phyloP scores from a whole-genome alignment of 495 filamentous ascomycete species.

The Aspergillus campestris region DNA sequence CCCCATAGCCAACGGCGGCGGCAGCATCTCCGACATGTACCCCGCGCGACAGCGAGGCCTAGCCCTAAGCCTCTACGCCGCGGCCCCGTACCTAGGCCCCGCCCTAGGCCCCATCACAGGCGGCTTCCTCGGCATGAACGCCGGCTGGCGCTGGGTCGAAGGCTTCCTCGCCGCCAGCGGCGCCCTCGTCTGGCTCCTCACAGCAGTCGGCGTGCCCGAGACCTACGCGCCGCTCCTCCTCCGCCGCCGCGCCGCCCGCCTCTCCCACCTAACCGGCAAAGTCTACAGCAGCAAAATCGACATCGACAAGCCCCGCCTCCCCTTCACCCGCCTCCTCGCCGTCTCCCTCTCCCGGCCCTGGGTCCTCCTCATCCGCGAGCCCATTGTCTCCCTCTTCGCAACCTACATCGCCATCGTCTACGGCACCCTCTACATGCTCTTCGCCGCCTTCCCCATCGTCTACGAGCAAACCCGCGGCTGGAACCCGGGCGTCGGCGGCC shows the following conservation, averaged over 20 bases:
- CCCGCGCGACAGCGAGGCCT: constrained; percentile 46
- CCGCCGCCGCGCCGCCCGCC: constrained; percentile 34
- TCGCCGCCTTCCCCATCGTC: constrained; percentile 66
- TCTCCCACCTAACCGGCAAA: constrained; percentile 46
- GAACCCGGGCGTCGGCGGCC: constrained; percentile 18
- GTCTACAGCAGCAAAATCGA: constrained; percentile 45
- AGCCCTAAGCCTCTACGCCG: constrained; percentile 49
- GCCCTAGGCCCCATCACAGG: constrained; percentile 45
- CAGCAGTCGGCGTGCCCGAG: constrained; percentile 43
- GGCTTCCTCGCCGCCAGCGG: constrained; percentile 26
- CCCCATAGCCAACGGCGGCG: constrained; percentile 56
- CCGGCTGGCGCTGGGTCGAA: constrained; percentile 56
- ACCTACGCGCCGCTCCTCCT: constrained; percentile 55
- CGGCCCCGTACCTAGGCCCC: constrained; percentile 53
- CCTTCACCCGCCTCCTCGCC: constrained; percentile 30
- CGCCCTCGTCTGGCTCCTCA: constrained; percentile 21
- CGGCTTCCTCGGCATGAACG: constrained; percentile 44
- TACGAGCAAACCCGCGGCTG: constrained; percentile 63
- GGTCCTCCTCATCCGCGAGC: constrained; percentile 56
- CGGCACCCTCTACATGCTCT: constrained; percentile 65
- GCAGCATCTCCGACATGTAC: constrained; percentile 66
- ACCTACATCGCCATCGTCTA: constrained; percentile 62
- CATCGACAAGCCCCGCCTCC: constrained; percentile 23
- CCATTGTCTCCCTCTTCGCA: constrained; percentile 48
- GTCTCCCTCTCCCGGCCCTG: constrained; percentile 33